Evolutionary conservation across 2,329 filamentous ascomycete genomes (phyloP).

Genomic region (Harringtonia aguacate): DNA sequence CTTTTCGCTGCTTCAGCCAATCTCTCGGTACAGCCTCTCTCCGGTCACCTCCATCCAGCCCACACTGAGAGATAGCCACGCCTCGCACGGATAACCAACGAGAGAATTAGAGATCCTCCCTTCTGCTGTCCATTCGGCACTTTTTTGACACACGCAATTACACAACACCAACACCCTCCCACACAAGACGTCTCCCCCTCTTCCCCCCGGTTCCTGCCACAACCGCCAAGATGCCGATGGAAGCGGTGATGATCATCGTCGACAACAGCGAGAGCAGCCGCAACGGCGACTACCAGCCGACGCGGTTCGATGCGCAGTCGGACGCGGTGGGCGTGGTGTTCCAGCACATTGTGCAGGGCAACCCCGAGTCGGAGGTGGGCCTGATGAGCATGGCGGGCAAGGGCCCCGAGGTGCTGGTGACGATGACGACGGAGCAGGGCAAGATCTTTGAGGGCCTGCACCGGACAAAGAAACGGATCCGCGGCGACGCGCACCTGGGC

Average conservation of each 20-base stretch:
- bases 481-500: constrained; percentile 76
- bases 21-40: neutral
- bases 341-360: constrained; percentile 86
- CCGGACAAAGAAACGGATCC: constrained; percentile 82
- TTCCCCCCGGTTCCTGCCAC: neutral
- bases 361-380: constrained; percentile 93
- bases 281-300: constrained; percentile 88
- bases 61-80: no score
- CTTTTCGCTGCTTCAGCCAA: neutral
- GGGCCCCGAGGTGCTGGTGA: constrained; percentile 94
- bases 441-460: constrained; percentile 89
- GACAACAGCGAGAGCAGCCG: constrained; percentile 98
- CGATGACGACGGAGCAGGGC: constrained; percentile 90
- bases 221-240: constrained; percentile 74
- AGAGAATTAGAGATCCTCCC: no score
- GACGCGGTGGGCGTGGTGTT: constrained; percentile 94
- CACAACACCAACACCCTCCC: no score
- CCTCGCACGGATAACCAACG: neutral
- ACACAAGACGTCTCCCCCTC: neutral
- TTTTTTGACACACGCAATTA: no score
- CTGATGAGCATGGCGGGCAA: constrained; percentile 98
- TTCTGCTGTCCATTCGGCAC: no score
- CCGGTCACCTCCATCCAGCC: no score
- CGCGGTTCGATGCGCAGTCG: constrained; percentile 90
- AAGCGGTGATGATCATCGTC: constrained; percentile 99